Evolutionary conservation across 768 basidiomycete species (phyloP), one percentile per base, ranked within the genome.

Genomic region (Kondoa subrosea): DNA sequence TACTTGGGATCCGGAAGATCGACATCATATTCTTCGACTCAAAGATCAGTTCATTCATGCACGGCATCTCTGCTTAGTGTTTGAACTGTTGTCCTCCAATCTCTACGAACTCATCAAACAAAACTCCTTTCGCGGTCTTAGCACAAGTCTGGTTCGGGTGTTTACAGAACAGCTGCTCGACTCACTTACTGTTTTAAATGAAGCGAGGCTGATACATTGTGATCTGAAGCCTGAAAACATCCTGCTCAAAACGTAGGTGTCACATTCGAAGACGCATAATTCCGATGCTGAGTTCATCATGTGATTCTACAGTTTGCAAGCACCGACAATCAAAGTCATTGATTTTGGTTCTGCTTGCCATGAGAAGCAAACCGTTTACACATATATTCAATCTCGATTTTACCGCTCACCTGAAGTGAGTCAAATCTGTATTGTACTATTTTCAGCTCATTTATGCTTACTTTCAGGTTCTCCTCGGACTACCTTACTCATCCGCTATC

Each of bases 101-200:
- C 82, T 99, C 67, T 99, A 97, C 80, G 95, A 99, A 77, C 83
- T 99, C 75, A 97, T 99, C 84, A 99, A 99, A 80, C 95, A 99
- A 79, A 99, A 99, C 78, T 90, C 92, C 76, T 99, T 97, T 82
- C 89, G 95, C 77, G 95, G 95, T 1, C 80, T 99, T 58, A 89
- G 87, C 78, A 93, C 91, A 3, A 89, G 92, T 75, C 86, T 99
- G 62, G 95, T 99, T 75, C 93, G 97, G 76, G 95, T 99, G 58
- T 99, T 99, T 76, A 97, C 93, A 72, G 88, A 89, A 0, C 95
- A 99, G 77, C 79, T 99, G 31, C 80, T 99, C 67, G 93, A 99
- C 75, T 85, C 93, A 1, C 78, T 99, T 76, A 87, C 87, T 8
- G 84, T 97, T 2, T 81, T 99, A 71, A 95, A 97, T 75, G 91